Conservation (phyloP, 495 filamentous ascomycete genomes). For the Podospora anserina region DNA sequence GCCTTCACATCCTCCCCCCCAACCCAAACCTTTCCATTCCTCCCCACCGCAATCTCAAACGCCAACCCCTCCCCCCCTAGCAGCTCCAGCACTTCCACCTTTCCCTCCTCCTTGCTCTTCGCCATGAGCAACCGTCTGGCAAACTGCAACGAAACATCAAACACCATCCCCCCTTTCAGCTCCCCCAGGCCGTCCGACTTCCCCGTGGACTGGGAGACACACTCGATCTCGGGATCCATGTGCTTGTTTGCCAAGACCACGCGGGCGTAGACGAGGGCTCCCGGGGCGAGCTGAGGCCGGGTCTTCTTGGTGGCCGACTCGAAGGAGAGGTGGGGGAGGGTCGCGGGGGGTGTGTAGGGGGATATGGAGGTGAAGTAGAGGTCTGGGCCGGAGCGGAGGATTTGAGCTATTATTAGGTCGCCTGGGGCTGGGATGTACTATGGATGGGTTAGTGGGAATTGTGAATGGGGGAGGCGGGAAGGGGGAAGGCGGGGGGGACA, state of each 20-base stretch:
- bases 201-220: conserved; percentile 79
- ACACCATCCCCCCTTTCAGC: conserved; percentile 82
- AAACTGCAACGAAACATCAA: conserved; percentile 74
- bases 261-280: conserved; percentile 83
- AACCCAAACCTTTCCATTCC: conserved; percentile 93
- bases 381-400: conserved; percentile 72
- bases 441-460: neutral
- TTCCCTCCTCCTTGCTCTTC: conserved; percentile 60
- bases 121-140: conserved; percentile 71
- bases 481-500: conserved; percentile 12
- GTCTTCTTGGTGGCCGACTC: conserved; percentile 91
- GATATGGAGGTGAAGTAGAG: conserved; percentile 61
- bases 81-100: conserved; percentile 74
- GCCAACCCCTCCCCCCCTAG: conserved; percentile 67
- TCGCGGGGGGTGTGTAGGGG: conserved; percentile 67
- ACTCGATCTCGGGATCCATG: conserved; percentile 86
- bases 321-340: conserved; percentile 84
- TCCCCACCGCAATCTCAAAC: conserved; percentile 92
- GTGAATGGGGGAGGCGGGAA: neutral
- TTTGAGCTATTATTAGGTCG: conserved; percentile 81
- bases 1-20: conserved; percentile 67
- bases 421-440: conserved; percentile 74
- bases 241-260: conserved; percentile 69
- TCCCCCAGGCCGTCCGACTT: conserved; percentile 87
- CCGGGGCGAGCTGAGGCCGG: conserved; percentile 67